Evolutionary conservation across 495 filamentous ascomycete genomes (phyloP), one percentile per base, ranked within the genome.

Genomic region (Hypoxylon fuscum): DNA sequence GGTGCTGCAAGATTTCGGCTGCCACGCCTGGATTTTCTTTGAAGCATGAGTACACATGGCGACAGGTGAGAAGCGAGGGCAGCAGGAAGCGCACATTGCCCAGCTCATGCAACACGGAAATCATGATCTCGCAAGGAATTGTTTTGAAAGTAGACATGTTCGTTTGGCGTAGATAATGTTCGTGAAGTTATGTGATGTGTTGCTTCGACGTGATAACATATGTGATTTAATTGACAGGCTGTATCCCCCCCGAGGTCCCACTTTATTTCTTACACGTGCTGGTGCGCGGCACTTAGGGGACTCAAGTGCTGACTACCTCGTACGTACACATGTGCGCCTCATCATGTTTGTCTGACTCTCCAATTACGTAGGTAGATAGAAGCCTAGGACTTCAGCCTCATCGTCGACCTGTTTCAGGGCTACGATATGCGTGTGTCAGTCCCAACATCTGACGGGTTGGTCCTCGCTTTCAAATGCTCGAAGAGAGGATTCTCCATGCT

Each of bases 1-100:
- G 55, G 44, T 37, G 55, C 45, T 50, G 55, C 35, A 58, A 44
- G 35, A 58, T 58, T 21, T 58, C 44, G 35, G 37, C 44, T 50
- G 45, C 38, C 15, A 42, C 38, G n/a, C 38, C 15, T 21, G 38
- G 38, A 21, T 42, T 42, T 21, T 42, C 38, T 21, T 21, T 42
- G 12, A 42, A 42, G 38, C 38, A 42, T 14, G 38, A 42, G 38
- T 42, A 42, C 15, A 42, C 14, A 42, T 42, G 18, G 38, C 38
- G 38, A 11, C 38, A 42, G 38, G 38, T 42, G 38, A 42, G 38
- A 21, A 42, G 38, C 15, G 15, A 42, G 14, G 38, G 38, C 38
- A 42, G 38, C 38, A 42, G 18, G 15, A 21, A 42, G 38, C 38
- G 38, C 38, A 42, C 18, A 42, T 42, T 42, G 8, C 45, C 45